These are phyloP conservation scores for Primulina huaijiensis DNA, from an alignment of 257 asterid species.

Conservation along the genomic window DNA sequence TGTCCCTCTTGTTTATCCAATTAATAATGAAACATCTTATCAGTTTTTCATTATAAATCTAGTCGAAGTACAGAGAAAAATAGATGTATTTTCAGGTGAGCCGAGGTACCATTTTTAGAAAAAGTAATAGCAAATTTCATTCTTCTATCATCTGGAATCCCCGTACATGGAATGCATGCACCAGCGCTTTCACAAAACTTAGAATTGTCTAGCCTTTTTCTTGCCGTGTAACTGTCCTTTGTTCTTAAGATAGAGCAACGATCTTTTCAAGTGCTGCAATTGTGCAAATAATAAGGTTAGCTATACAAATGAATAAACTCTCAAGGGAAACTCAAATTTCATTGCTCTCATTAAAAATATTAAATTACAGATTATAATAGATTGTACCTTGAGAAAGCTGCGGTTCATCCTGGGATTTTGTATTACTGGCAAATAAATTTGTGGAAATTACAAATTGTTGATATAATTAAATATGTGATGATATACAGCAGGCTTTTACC, in stretches of 20 bases:
- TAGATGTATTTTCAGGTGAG: neutral
- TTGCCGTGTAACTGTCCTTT: no score
- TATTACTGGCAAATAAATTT: slow-evolving; percentile 29
- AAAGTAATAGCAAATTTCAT: neutral
- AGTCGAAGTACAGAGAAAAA: no score
- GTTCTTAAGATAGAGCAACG: slow-evolving; percentile 13
- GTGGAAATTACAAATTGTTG: neutral
- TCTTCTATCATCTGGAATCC: neutral
- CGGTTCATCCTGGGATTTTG: slow-evolving; percentile 34
- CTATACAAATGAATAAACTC: neutral
- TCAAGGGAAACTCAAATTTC: no score
- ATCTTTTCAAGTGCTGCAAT: slow-evolving; percentile 27
- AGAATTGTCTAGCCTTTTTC: neutral
- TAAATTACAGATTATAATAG: neutral
- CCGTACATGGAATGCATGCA: neutral
- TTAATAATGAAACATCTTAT: no score
- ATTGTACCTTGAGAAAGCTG: slow-evolving; percentile 30
- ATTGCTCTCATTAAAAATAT: neutral
- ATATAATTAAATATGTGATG: neutral
- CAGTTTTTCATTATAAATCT: no score
- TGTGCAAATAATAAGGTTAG: neutral
- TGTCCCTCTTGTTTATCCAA: no score
- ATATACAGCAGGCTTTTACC: no score
- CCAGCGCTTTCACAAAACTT: neutral
- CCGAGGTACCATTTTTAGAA: no score